phyloP scores from a whole-genome alignment of 1,139 yeast species.

The Yamadazyma conglobata region DNA sequence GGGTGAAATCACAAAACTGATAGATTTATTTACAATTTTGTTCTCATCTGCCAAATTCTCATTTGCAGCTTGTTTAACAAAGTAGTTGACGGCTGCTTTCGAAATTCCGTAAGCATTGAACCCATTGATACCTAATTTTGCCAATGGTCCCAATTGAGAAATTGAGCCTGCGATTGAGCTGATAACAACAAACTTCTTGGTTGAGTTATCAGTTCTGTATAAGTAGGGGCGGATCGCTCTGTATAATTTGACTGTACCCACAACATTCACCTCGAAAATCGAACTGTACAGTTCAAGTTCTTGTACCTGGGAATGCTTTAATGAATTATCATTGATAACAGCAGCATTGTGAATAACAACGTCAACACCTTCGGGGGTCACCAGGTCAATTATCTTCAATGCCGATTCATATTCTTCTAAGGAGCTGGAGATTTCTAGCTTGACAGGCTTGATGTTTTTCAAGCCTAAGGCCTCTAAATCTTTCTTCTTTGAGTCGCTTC shows the following conservation, averaged over 20 bases:
- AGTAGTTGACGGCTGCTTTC: constrained; percentile 9
- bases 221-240: constrained; percentile 9
- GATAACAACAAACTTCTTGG: constrained; percentile 7
- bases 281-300: constrained; percentile 3
- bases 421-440: constrained; percentile 4
- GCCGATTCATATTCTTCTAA: constrained; percentile 5
- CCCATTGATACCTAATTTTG: constrained; percentile 3
- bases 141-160: constrained; percentile 2
- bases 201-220: constrained; percentile 4
- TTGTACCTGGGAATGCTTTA: background rate
- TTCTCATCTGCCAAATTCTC: constrained; percentile 36
- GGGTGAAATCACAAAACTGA: constrained; percentile 22
- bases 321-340: background rate
- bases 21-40: constrained; percentile 1
- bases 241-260: constrained; percentile 10
- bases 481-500: constrained; percentile 8
- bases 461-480: constrained; percentile 4
- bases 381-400: constrained; percentile 5
- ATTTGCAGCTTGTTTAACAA: constrained; percentile 5
- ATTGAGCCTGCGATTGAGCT: constrained; percentile 15
- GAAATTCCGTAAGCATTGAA: constrained; percentile 8
- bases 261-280: constrained; percentile 7
- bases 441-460: constrained; percentile 6
- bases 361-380: constrained; percentile 8
- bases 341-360: constrained; percentile 10